phyloP scores from a whole-genome alignment of 768 basidiomycete genomes.

The Leucosporidium yakuticum region DNA sequence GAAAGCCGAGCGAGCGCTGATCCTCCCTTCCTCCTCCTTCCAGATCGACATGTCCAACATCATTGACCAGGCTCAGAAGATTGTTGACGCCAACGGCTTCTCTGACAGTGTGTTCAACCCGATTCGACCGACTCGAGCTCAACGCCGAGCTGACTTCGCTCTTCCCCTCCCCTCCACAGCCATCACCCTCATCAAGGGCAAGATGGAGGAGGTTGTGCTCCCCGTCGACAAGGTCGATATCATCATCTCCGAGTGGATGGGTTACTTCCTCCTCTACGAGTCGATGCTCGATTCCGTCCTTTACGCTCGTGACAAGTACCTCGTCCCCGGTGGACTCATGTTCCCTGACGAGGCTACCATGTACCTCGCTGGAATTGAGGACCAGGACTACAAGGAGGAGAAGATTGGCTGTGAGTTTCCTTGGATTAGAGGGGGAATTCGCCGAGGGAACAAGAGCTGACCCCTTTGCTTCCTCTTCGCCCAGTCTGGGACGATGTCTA shows the following conservation, averaged over 20 bases:
- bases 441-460: too few species aligned
- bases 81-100: slow-evolving; percentile 93
- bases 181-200: slow-evolving; percentile 94
- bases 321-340: slow-evolving; percentile 78
- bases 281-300: slow-evolving; percentile 99
- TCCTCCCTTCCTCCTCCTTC: not conserved
- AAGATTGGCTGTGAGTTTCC: slow-evolving; percentile 91
- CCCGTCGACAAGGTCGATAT: slow-evolving; percentile 92
- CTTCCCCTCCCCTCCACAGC: slow-evolving; percentile 47
- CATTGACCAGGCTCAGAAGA: slow-evolving; percentile 96
- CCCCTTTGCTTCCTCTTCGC: not conserved
- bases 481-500: slow-evolving; percentile 99
- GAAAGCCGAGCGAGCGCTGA: not conserved
- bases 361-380: slow-evolving; percentile 94
- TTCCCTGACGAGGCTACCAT: slow-evolving; percentile 93
- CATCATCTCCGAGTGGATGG: slow-evolving; percentile 99
- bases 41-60: slow-evolving; percentile 99
- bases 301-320: slow-evolving; percentile 91
- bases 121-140: not conserved
- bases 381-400: slow-evolving; percentile 99
- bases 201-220: slow-evolving; percentile 85
- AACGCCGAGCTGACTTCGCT: not conserved
- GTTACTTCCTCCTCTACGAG: slow-evolving; percentile 94
- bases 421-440: not conserved
- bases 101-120: slow-evolving; percentile 65